Evolutionary conservation across 177 flowering plant species (phyloP).

Genomic region (Tripterygium wilfordii): DNA sequence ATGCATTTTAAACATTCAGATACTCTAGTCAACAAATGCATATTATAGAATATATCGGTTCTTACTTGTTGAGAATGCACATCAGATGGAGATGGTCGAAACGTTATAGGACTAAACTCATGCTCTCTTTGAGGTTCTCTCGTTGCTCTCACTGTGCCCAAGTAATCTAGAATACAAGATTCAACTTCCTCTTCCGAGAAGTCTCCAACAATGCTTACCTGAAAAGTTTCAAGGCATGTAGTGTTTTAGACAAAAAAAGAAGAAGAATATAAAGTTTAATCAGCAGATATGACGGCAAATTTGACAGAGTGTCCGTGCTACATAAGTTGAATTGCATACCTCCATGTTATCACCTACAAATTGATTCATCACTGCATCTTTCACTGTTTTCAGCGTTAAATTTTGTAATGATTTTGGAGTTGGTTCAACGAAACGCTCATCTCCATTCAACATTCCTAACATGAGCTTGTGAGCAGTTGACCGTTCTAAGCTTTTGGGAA

Average conservation of each 20-base stretch:
- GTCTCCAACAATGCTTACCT: conserved; percentile 99
- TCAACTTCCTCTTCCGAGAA: conserved; percentile 89
- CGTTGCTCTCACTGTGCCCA: conserved; percentile 70
- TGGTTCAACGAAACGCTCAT: conserved; percentile 98
- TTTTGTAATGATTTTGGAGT: conserved; percentile 79
- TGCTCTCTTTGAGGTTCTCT: conserved; percentile 22
- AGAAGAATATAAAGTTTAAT: too few relatives aligned
- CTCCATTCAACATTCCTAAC: conserved; percentile 94
- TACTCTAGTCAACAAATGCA: too few relatives aligned
- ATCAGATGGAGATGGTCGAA: conserved; percentile 73
- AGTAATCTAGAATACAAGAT: conserved; percentile 89
- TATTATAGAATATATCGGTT: too few relatives aligned
- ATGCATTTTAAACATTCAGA: too few relatives aligned
- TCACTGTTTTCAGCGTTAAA: conserved; percentile 65
- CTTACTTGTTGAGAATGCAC: conserved; percentile 88
- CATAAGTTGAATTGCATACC: conserved; percentile 30
- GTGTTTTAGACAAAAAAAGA: too few relatives aligned
- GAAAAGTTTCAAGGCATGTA: conserved; percentile 14
- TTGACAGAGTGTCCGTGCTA: background rate
- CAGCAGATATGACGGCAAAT: conserved; percentile 2
- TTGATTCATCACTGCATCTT: conserved; percentile 93
- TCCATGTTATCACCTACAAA: conserved; percentile 93
- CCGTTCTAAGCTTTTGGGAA: conserved; percentile 98
- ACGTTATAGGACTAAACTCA: conserved; percentile 41
- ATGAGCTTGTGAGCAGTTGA: conserved; percentile 97